Percentiles rank a stretch among this genome's conserved stretches.
Evolutionary conservation across 2,329 filamentous ascomycete genomes (phyloP).

Genomic region (Colletotrichum acutatum): DNA sequence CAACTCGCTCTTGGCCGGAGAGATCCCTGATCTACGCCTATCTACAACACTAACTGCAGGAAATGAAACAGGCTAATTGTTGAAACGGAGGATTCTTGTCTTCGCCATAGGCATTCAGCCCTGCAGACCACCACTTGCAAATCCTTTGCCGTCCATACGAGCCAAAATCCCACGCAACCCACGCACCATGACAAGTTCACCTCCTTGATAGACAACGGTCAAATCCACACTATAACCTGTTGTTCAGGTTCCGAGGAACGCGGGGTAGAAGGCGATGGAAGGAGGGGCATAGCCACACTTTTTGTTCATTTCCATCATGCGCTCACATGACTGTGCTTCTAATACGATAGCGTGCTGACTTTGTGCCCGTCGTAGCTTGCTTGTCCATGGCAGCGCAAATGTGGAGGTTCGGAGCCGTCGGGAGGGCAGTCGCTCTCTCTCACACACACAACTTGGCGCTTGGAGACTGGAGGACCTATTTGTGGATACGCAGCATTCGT

Average conservation of each 20-base stretch:
- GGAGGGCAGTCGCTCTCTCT: not conserved
- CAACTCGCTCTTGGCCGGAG: not conserved
- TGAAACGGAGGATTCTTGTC: constrained; percentile 16
- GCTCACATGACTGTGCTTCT: not conserved
- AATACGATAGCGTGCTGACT: constrained; percentile 10
- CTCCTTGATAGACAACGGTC: constrained; percentile 2
- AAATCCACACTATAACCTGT: constrained; percentile 3
- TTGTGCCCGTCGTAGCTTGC: not conserved
- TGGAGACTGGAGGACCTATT: not conserved
- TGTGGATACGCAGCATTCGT: not conserved
- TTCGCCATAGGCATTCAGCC: not conserved
- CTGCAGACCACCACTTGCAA: too few relatives aligned
- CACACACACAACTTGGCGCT: constrained; percentile 13
- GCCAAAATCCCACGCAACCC: constrained; percentile 6
- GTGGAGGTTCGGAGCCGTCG: constrained; percentile 18
- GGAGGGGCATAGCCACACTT: constrained; percentile 25
- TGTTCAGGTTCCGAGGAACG: not conserved
- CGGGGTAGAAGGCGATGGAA: constrained; percentile 25
- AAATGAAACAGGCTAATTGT: constrained; percentile 25
- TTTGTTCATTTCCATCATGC: not conserved
- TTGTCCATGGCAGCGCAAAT: not conserved
- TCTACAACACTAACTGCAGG: constrained; percentile 14
- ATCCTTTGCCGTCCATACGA: constrained; percentile 13
- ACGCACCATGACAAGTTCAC: constrained; percentile 24
- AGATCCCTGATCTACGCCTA: constrained; percentile 7